Base-by-base conservation (phyloP, 495 filamentous ascomycete species). In the Aspergillus wentii region DNA sequence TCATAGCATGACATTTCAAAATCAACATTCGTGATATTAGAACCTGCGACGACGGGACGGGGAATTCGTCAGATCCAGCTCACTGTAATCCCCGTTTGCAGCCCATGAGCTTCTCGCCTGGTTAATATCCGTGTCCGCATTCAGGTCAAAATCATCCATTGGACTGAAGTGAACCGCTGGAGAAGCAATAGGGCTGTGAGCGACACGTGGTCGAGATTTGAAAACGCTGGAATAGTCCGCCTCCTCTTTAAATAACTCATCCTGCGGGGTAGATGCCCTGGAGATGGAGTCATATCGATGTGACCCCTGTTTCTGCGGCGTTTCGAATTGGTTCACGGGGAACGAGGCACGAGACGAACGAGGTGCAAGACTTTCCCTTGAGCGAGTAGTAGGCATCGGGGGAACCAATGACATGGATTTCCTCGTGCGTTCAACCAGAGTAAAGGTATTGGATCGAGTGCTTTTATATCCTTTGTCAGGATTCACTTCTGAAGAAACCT, bases 221-320 rank as follows among this genome's bases (percentile, higher is more conserved):
- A 95, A 95, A 1, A 95, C 81, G 35, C 82, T 85, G 33, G 85
- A 82, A 52, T 92, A 89, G 47, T 86, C 84, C 11, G 80, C 80
- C 34, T 82, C 76, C n/a, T 78, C 75, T 21, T 73, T 64, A 34
- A 85, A 78, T 22, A 86, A 62, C 33, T 72, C 59, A 48, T 83
- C 78, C 17, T 67, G 63, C 3, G 75, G 77, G 15, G 75, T 79
- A 0, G 69, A 63, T 4, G 62, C 62, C 2, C 64, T 45, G n/a
- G 62, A 59, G 34, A 41, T 40, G 17, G 40, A 35, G n/a, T n/a
- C n/a, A n/a, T n/a, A n/a, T n/a, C n/a, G n/a, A n/a, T n/a, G n/a
- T n/a, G n/a, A n/a, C n/a, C n/a, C n/a, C 28, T 41, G 18, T 22
- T 67, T 64, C 30, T 57, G 72, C 43, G 78, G 65, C 46, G 75